A percentile compares a stretch with the other conserved stretches of the same genome.
Evolutionary conservation across 371 early-diverging fungal genomes (phyloP).

Genomic region (Mucor irregularis): DNA sequence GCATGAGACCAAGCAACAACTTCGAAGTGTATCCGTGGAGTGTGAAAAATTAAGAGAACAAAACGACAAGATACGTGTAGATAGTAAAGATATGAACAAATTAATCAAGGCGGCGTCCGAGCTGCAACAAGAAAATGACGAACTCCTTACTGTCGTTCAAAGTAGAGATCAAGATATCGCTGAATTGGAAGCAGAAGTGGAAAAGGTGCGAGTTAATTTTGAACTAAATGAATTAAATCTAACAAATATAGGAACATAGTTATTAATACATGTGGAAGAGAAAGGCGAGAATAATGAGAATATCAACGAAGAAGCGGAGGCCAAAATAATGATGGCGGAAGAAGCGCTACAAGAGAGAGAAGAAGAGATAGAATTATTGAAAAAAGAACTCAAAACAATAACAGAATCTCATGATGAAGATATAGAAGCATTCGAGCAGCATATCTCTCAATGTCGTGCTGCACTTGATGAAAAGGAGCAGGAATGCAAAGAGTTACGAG

Average conservation of each 20-base stretch:
- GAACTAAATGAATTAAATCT: too few relatives aligned
- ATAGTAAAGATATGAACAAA: conserved; percentile 5
- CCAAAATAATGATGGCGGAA: conserved; percentile 3
- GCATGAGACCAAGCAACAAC: conserved; percentile 29
- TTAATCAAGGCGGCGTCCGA: conserved; percentile 10
- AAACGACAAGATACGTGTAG: conserved; percentile 9
- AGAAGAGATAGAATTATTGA: conserved; percentile 17
- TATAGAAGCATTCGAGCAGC: conserved; percentile 21
- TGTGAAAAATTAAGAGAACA: conserved; percentile 29
- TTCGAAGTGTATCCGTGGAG: conserved; percentile 28
- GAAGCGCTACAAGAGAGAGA: conserved; percentile 9
- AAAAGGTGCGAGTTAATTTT: conserved; percentile 19
- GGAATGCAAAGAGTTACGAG: conserved; percentile 17
- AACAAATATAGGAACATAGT: not conserved
- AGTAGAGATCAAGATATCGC: conserved; percentile 34
- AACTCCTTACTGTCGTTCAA: conserved; percentile 24
- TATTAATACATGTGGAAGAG: conserved; percentile 17
- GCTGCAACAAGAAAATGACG: conserved; percentile 16
- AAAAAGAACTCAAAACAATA: conserved; percentile 8
- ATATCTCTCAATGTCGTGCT: conserved; percentile 4
- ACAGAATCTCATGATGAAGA: conserved; percentile 22
- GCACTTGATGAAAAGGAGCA: conserved; percentile 17
- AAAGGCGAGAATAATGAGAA: not conserved
- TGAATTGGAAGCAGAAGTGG: conserved; percentile 35
- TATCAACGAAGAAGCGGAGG: conserved; percentile 12